These are phyloP conservation scores for Cyclostephanos invisitatus DNA, from an alignment of 108 stramenopile genomes.

Conservation along the genomic window DNA sequence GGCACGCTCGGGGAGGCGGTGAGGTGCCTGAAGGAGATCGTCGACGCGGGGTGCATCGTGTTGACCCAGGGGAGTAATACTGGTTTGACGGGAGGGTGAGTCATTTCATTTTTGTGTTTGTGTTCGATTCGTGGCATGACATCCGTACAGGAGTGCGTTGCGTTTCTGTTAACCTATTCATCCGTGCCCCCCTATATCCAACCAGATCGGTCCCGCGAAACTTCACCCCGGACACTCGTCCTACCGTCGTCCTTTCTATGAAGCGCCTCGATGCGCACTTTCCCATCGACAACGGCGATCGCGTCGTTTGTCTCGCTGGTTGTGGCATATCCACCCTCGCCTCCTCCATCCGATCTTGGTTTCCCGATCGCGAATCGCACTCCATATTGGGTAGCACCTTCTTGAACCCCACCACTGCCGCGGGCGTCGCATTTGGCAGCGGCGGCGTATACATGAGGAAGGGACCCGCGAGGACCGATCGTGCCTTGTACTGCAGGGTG, in stretches of 20 bases:
- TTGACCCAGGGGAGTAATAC: slow-evolving; percentile 75
- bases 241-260: slow-evolving; percentile 70
- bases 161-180: no score
- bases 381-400: slow-evolving; percentile 80
- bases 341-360: slow-evolving; percentile 51
- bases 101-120: background rate
- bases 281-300: slow-evolving; percentile 78
- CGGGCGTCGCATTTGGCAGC: slow-evolving; percentile 84
- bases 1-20: slow-evolving; percentile 58
- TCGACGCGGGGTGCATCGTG: slow-evolving; percentile 69
- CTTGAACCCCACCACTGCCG: slow-evolving; percentile 85
- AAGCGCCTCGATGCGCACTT: slow-evolving; percentile 71
- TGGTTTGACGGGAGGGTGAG: slow-evolving; percentile 79
- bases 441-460: slow-evolving; percentile 84
- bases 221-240: slow-evolving; percentile 51
- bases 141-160: no score
- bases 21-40: slow-evolving; percentile 59
- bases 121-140: background rate
- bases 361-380: slow-evolving; percentile 83
- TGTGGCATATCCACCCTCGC: slow-evolving; percentile 70
- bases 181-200: no score
- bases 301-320: slow-evolving; percentile 79
- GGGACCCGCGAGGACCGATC: slow-evolving; percentile 82
- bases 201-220: slow-evolving; percentile 62
- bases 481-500: slow-evolving; percentile 66